phyloP scores from a whole-genome alignment of 1,284 basidiomycete genomes.

The Cutaneotrichosporon cyanovorans region DNA sequence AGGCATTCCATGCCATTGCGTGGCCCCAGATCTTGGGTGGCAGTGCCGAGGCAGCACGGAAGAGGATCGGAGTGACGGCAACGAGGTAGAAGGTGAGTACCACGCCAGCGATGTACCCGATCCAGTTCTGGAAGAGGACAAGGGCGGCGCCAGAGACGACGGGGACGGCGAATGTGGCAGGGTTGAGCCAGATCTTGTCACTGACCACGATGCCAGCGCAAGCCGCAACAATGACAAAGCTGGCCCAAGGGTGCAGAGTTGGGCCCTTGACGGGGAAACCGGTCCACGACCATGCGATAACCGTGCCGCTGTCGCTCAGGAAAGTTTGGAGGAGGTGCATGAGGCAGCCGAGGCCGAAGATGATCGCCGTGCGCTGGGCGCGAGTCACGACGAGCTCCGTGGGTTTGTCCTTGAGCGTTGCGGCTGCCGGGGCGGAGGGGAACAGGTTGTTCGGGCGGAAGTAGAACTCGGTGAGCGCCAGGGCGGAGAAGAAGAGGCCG shows the following conservation, averaged over 20 bases:
- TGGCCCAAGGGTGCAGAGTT: conserved; percentile 64
- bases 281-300: conserved; percentile 86
- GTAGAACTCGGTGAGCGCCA: conserved; percentile 37
- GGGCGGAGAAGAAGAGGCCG: conserved; percentile 49
- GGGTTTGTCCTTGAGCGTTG: conserved; percentile 12
- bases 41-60: conserved; percentile 46
- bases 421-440: conserved; percentile 23
- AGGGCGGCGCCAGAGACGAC: conserved; percentile 50
- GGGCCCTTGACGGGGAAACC: conserved; percentile 75
- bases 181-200: neutral
- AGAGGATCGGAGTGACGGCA: conserved; percentile 56
- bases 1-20: conserved; percentile 57
- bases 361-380: conserved; percentile 14
- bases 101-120: conserved; percentile 65
- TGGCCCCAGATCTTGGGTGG: conserved; percentile 50
- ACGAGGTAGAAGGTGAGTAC: conserved; percentile 61
- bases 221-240: conserved; percentile 61
- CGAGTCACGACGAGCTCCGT: conserved; percentile 9
- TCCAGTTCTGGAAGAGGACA: conserved; percentile 62
- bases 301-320: conserved; percentile 69
- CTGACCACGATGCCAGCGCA: conserved; percentile 47
- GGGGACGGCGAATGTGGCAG: conserved; percentile 3
- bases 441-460: conserved; percentile 32
- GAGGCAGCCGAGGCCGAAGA: conserved; percentile 61
- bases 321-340: conserved; percentile 72